A percentile compares a stretch with the other conserved stretches of the same genome.
These are phyloP conservation scores for Rhizopogon roseolus DNA, from an alignment of 768 basidiomycete genomes.

Conservation along the genomic window DNA sequence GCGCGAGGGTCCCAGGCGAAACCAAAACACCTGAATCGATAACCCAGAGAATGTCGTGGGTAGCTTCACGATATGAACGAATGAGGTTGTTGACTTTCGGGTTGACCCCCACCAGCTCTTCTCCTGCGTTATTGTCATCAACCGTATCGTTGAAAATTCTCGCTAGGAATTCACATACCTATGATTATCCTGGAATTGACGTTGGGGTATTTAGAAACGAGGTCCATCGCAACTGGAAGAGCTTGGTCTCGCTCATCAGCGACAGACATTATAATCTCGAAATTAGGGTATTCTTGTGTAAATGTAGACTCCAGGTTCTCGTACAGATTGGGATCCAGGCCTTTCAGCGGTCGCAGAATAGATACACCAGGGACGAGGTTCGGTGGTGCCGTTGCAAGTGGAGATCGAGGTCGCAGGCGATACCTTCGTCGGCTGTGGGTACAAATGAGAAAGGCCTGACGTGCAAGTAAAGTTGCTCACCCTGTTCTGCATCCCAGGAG, in stretches of 20 bases:
- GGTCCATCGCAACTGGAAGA: conserved; percentile 70
- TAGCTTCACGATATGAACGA: conserved; percentile 73
- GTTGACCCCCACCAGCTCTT: conserved; percentile 83
- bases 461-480: conserved; percentile 39
- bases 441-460: conserved; percentile 1
- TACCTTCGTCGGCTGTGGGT: conserved; percentile 68
- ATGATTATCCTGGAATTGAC: conserved; percentile 72
- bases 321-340: conserved; percentile 91
- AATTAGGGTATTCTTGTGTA: conserved; percentile 85
- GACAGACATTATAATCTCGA: conserved; percentile 87
- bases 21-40: conserved; percentile 93
- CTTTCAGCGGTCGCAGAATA: conserved; percentile 91
- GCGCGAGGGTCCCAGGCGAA: conserved; percentile 71
- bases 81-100: conserved; percentile 98
- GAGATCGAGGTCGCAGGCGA: conserved; percentile 59
- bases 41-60: conserved; percentile 92
- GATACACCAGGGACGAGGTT: conserved; percentile 78
- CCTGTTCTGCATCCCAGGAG: conserved; percentile 65
- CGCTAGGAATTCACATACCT: conserved; percentile 41
- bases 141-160: background rate
- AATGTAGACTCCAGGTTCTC: conserved; percentile 96
- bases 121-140: conserved; percentile 42
- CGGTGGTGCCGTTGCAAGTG: conserved; percentile 43
- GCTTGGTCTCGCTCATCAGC: conserved; percentile 89
- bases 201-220: conserved; percentile 73